Percentiles rank a stretch among this genome's conserved stretches.
Conservation (phyloP, 305 asterid genomes). For the Withania somnifera region DNA sequence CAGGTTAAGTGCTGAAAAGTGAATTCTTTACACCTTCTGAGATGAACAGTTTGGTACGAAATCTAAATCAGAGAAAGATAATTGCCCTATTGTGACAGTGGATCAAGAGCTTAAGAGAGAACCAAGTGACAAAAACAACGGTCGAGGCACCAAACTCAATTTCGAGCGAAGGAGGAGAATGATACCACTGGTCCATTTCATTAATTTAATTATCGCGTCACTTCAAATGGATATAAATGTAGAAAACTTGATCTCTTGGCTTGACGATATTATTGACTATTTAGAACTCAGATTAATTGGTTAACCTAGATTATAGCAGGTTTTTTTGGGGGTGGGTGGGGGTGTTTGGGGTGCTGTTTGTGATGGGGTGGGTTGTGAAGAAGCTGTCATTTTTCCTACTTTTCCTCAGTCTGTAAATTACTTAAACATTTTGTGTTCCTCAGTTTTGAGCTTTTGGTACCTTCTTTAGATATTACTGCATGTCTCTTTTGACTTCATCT, state of each 20-base stretch:
- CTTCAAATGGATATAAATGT: background rate
- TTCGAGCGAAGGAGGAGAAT: background rate
- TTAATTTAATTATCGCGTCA: background rate
- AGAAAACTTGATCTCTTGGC: background rate
- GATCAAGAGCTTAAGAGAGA: background rate
- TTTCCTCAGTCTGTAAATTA: background rate
- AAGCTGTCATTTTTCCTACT: background rate
- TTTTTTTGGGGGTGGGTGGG: too few relatives aligned
- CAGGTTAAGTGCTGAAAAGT: background rate
- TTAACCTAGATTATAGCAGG: too few relatives aligned
- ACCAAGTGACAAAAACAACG: background rate
- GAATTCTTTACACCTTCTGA: background rate
- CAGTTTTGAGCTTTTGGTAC: background rate
- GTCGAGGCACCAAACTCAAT: background rate
- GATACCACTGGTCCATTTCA: background rate
- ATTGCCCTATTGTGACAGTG: background rate
- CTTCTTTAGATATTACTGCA: too few relatives aligned
- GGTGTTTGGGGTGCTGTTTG: too few relatives aligned
- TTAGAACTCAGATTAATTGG: background rate
- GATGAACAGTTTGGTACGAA: background rate
- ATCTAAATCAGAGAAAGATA: background rate
- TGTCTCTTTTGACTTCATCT: background rate
- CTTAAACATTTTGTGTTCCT: background rate
- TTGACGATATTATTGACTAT: background rate
- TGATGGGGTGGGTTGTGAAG: too few relatives aligned